Evolutionary conservation across 169 alveolate genomes (phyloP), one percentile per base, ranked within the genome.

Genomic region (Theileria equi): DNA sequence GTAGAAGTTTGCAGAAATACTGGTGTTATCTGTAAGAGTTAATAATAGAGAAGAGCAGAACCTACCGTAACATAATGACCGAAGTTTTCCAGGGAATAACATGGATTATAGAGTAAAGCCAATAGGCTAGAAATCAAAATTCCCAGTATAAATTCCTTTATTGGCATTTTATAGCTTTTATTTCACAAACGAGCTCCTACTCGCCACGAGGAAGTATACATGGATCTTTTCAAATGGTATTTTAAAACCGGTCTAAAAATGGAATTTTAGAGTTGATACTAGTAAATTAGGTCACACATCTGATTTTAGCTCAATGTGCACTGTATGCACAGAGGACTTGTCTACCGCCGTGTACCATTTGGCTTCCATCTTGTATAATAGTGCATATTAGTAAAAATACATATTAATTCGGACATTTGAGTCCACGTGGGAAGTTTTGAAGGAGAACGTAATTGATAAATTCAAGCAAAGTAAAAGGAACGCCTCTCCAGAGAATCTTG

Each of bases 401-500:
- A 11, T 19, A 52, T 52, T 45, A 29, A 45, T 5, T 48, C 10
- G 70, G 70, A 25, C 68, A 60, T 25, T 21, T 43, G 28, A 60
- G 3, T 10, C 70, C 70, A 8, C 16, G 26, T 13, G 84, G 84
- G 77, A 54, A 74, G 36, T 74, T 74, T 45, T 60, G 53, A 13
- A 25, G n/a, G 41, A 57, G 43, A 11, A 74, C n/a, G 38, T 64
- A 36, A 59, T 74, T 74, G 21, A 74, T 38, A n/a, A 49, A 25
- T 40, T 74, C 84, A 21, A 23, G 28, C 5, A 62, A 23, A 43
- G 45, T 61, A 23, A 74, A 54, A n/a, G 81, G 53, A 28, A 74
- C 21, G 3, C 84, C 84, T 31, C 79, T 58, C 84, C 84, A 74
- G n/a, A 34, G 32, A 3, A 74, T 4, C 4, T 43, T 31, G 21